phyloP scores from a whole-genome alignment of 2,329 filamentous ascomycete genomes.

The Penicillium sp. region DNA sequence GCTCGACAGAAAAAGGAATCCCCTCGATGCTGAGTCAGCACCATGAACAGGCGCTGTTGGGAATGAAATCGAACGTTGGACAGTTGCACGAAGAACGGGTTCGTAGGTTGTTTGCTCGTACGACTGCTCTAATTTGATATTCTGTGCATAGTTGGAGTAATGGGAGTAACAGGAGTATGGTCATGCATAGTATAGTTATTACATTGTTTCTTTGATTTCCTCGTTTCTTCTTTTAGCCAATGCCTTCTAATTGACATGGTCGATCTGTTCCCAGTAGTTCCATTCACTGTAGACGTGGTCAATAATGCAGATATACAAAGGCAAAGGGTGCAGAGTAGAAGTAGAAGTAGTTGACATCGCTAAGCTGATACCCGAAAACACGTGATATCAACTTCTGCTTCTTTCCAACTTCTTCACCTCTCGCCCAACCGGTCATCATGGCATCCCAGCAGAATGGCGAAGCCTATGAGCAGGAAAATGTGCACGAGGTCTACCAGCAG shows the following conservation, averaged over 20 bases:
- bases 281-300: not conserved
- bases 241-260: too few species aligned
- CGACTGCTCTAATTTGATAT: not conserved
- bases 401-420: constrained; percentile 8
- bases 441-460: constrained; percentile 20
- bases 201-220: too few species aligned
- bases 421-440: constrained; percentile 7
- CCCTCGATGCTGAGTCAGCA: constrained; percentile 7
- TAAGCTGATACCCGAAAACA: constrained; percentile 2
- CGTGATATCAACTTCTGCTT: constrained; percentile 15
- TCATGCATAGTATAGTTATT: too few species aligned
- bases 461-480: constrained; percentile 79
- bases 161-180: too few species aligned
- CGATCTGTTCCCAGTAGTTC: too few species aligned
- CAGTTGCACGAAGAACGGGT: not conserved
- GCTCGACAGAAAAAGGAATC: constrained; percentile 1
- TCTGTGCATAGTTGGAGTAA: not conserved
- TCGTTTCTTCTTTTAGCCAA: too few species aligned
- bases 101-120: not conserved
- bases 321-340: not conserved
- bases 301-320: not conserved
- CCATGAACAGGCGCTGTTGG: constrained; percentile 4
- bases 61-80: not conserved
- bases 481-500: constrained; percentile 81
- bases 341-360: not conserved